A percentile compares a stretch with the other conserved stretches of the same genome.
Conservation (phyloP, 768 basidiomycete genomes). For the Rhodotorula sphaerocarpa region DNA sequence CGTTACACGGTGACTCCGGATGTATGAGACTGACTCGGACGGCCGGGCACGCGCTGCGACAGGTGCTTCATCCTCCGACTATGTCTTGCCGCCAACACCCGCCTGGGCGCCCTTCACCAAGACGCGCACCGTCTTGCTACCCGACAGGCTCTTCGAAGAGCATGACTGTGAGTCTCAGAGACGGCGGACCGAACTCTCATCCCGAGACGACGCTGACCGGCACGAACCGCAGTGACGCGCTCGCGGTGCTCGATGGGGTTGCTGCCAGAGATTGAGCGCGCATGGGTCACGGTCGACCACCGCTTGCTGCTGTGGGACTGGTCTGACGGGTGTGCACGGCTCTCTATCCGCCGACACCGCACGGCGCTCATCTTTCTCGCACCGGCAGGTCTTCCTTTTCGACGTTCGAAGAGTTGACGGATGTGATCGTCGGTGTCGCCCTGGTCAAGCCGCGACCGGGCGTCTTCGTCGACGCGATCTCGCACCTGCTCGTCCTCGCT, state of each 20-base stretch:
- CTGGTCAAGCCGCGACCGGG: conserved; percentile 71
- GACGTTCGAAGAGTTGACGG: conserved; percentile 83
- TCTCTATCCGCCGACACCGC: not conserved
- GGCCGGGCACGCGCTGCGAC: not conserved
- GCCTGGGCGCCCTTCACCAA: conserved; percentile 39
- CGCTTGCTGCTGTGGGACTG: conserved; percentile 97
- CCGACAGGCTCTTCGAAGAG: conserved; percentile 37
- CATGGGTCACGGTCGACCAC: conserved; percentile 91
- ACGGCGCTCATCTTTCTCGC: not conserved
- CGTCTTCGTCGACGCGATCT: conserved; percentile 89
- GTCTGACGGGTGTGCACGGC: conserved; percentile 64
- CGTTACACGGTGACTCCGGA: too few relatives aligned
- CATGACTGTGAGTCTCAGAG: conserved; percentile 21
- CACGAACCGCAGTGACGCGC: conserved; percentile 12
- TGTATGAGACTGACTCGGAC: not conserved
- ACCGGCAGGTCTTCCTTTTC: conserved; percentile 79
- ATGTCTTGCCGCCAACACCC: conserved; percentile 32
- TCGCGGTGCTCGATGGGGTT: conserved; percentile 44
- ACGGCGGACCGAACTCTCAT: not conserved
- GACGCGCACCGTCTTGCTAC: conserved; percentile 35
- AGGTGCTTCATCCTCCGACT: conserved; percentile 37
- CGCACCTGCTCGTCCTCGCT: conserved; percentile 77
- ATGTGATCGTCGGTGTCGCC: conserved; percentile 79
- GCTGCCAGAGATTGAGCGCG: conserved; percentile 83
- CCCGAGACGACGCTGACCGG: not conserved